A percentile compares a stretch with the other conserved stretches of the same genome.
Conservation (phyloP, 2,329 filamentous ascomycete genomes). For the Botrytis medusae region DNA sequence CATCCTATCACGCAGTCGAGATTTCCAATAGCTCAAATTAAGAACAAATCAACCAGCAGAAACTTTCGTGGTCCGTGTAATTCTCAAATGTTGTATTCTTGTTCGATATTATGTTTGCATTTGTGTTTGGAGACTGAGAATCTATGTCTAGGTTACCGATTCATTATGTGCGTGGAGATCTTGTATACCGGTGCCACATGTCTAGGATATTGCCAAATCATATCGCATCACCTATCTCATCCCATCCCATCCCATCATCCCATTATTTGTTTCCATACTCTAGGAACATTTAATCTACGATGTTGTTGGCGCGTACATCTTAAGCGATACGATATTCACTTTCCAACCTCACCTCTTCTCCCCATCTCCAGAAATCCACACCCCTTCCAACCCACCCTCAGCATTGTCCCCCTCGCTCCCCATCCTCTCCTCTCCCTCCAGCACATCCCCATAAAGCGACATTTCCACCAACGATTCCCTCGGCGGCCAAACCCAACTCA, state of each 20-base stretch:
- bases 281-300: neutral
- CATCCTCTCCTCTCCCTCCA: conserved; percentile 5
- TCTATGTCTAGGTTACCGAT: neutral
- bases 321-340: neutral
- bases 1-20: fast-evolving
- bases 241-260: too few relatives aligned
- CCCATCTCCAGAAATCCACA: neutral
- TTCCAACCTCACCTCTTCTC: conserved; percentile 20
- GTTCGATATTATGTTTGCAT: neutral
- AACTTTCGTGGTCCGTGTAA: neutral
- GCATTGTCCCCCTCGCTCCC: neutral
- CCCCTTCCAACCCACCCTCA: neutral
- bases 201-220: neutral
- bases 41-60: neutral
- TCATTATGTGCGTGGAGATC: neutral
- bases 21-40: neutral
- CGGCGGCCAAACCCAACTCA: conserved; percentile 52
- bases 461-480: conserved; percentile 48
- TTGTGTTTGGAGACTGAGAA: neutral
- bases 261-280: neutral
- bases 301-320: fast-evolving
- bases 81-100: neutral
- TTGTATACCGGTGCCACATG: neutral
- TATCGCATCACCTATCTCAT: neutral
- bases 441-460: conserved; percentile 43